A percentile compares a stretch with the other conserved stretches of the same genome.
Evolutionary conservation across 2,329 filamentous ascomycete genomes (phyloP).

Genomic region (Xylaria sp.): DNA sequence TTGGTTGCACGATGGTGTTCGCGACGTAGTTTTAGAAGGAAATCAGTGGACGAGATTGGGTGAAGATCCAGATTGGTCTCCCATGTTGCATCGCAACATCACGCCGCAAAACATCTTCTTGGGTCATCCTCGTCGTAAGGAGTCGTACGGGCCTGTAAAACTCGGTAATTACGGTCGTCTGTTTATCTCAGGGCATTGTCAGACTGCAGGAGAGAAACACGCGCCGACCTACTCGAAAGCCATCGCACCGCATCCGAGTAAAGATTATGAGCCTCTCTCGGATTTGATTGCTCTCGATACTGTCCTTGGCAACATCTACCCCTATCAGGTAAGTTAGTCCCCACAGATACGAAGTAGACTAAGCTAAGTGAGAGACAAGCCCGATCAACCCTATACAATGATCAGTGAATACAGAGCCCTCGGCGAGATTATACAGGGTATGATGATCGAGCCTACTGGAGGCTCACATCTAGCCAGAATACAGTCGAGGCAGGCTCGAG

Average conservation of each 20-base stretch:
- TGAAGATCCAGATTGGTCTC: slow-evolving; percentile 53
- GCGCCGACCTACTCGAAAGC: slow-evolving; percentile 27
- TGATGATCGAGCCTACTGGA: slow-evolving; percentile 38
- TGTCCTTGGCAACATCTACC: slow-evolving; percentile 30
- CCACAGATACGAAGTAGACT: background rate
- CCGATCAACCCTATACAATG: slow-evolving; percentile 40
- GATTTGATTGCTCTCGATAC: slow-evolving; percentile 30
- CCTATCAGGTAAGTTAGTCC: slow-evolving; percentile 34
- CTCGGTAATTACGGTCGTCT: slow-evolving; percentile 55
- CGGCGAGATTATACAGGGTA: slow-evolving; percentile 39
- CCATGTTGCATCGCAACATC: slow-evolving; percentile 57
- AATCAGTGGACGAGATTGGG: slow-evolving; percentile 18
- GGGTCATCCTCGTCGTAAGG: slow-evolving; percentile 52
- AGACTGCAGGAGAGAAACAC: slow-evolving; percentile 16
- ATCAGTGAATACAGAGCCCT: slow-evolving; percentile 41
- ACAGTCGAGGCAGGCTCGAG: slow-evolving; percentile 4
- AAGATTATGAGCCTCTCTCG: slow-evolving; percentile 17
- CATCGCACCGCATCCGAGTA: slow-evolving; percentile 34
- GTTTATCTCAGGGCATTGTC: slow-evolving; percentile 47
- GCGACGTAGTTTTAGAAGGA: slow-evolving; percentile 30
- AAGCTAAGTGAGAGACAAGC: slow-evolving; percentile 29
- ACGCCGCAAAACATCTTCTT: slow-evolving; percentile 57
- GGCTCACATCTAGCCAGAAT: slow-evolving; percentile 26
- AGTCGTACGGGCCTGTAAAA: slow-evolving; percentile 61
- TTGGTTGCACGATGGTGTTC: slow-evolving; percentile 58